Evolutionary conservation across 805 yeast genomes (phyloP).

Genomic region (Nakazawaea ishiwadae): DNA sequence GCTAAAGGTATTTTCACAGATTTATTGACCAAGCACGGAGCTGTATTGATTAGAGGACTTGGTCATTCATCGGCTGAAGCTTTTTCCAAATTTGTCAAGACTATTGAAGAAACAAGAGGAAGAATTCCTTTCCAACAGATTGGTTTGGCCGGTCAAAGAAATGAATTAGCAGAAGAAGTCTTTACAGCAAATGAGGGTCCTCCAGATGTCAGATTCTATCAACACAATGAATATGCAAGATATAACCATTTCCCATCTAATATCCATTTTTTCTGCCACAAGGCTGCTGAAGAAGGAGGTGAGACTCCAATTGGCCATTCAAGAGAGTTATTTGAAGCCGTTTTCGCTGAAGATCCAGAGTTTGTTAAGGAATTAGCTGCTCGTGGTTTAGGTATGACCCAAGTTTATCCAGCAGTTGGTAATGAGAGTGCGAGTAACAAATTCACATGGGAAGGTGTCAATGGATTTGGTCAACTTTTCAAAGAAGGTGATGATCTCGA

Average conservation of each 20-base stretch:
- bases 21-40: constrained; percentile 23
- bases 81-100: constrained; percentile 18
- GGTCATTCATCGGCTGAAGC: constrained; percentile 20
- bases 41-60: constrained; percentile 23
- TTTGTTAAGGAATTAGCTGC: constrained; percentile 18
- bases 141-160: constrained; percentile 25
- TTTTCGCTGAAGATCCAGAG: constrained; percentile 19
- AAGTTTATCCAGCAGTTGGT: constrained; percentile 23
- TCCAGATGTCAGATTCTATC: constrained; percentile 18
- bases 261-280: constrained; percentile 21
- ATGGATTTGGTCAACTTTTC: constrained; percentile 27
- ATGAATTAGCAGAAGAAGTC: constrained; percentile 20
- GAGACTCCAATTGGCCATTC: constrained; percentile 31
- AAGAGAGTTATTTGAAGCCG: constrained; percentile 23
- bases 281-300: constrained; percentile 24
- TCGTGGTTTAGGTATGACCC: constrained; percentile 23
- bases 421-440: constrained; percentile 14
- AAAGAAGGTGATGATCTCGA: constrained; percentile 20
- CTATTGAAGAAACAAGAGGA: constrained; percentile 21
- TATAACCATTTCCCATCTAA: constrained; percentile 24
- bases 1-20: constrained; percentile 21
- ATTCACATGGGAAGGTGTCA: constrained; percentile 25
- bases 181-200: constrained; percentile 31
- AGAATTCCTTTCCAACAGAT: constrained; percentile 23
- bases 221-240: constrained; percentile 31